Evolutionary conservation across 179 eudicot species (phyloP).

Genomic region (Silene vulgaris): DNA sequence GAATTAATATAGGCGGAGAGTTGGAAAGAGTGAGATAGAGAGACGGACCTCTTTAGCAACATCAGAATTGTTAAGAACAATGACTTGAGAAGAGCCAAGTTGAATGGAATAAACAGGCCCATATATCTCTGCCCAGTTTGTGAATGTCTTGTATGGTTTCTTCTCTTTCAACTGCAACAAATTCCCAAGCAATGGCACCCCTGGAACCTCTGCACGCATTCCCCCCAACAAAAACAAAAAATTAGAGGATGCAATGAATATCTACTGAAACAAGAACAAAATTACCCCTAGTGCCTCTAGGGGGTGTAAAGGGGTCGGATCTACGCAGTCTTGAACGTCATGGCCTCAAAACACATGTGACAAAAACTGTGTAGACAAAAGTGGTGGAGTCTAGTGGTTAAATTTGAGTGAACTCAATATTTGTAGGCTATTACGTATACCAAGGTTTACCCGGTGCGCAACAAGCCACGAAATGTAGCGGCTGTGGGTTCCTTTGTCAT

Average conservation of each 20-base stretch:
- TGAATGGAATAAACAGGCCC: slow-evolving; percentile 87
- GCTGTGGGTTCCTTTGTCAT: too few relatives aligned
- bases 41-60: slow-evolving; percentile 66
- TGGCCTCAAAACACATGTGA: too few relatives aligned
- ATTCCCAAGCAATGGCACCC: slow-evolving; percentile 74
- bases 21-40: slow-evolving; percentile 6
- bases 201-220: slow-evolving; percentile 58
- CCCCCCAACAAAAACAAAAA: background rate
- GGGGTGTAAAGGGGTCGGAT: too few relatives aligned
- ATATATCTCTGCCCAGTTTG: slow-evolving; percentile 70
- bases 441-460: too few relatives aligned
- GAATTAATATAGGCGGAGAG: slow-evolving; percentile 19
- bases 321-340: too few relatives aligned
- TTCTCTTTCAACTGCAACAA: slow-evolving; percentile 73
- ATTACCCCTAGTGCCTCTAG: too few relatives aligned
- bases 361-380: too few relatives aligned
- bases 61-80: slow-evolving; percentile 61
- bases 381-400: too few relatives aligned
- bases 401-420: too few relatives aligned
- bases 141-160: slow-evolving; percentile 78
- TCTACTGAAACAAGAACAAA: too few relatives aligned
- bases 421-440: too few relatives aligned
- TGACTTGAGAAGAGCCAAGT: slow-evolving; percentile 53
- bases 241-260: background rate
- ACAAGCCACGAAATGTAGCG: too few relatives aligned